Conservation (phyloP, 257 asterid species). For the Plantago ovata region DNA sequence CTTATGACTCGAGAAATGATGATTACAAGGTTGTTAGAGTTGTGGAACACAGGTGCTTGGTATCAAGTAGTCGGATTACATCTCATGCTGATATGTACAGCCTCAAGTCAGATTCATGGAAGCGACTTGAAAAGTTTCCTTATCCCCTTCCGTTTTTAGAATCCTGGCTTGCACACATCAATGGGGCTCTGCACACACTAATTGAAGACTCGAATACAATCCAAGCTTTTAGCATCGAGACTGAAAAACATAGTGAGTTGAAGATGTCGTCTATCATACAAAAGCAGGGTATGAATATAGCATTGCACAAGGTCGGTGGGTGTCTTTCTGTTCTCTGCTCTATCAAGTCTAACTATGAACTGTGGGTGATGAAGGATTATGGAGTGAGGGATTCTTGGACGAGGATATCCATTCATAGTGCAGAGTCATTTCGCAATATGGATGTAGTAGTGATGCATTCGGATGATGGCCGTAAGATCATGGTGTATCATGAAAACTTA, state of each 20-base stretch:
- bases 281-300: background rate
- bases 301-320: background rate
- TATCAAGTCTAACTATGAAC: background rate
- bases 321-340: background rate
- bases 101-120: background rate
- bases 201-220: background rate
- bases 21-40: conserved; percentile 6
- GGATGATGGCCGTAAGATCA: background rate
- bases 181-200: background rate
- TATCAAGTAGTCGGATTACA: background rate
- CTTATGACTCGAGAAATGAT: background rate
- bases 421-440: background rate
- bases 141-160: background rate
- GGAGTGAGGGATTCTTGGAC: background rate
- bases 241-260: background rate
- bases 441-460: background rate
- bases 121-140: background rate
- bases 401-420: background rate
- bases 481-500: background rate
- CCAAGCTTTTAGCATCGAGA: background rate
- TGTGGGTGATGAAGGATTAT: background rate
- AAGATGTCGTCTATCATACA: background rate
- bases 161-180: background rate
- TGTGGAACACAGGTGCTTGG: background rate
- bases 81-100: background rate